A percentile compares a stretch with the other conserved stretches of the same genome.
phyloP scores from a whole-genome alignment of 1,284 basidiomycete genomes.

The Cutaneotrichosporon sp. region DNA sequence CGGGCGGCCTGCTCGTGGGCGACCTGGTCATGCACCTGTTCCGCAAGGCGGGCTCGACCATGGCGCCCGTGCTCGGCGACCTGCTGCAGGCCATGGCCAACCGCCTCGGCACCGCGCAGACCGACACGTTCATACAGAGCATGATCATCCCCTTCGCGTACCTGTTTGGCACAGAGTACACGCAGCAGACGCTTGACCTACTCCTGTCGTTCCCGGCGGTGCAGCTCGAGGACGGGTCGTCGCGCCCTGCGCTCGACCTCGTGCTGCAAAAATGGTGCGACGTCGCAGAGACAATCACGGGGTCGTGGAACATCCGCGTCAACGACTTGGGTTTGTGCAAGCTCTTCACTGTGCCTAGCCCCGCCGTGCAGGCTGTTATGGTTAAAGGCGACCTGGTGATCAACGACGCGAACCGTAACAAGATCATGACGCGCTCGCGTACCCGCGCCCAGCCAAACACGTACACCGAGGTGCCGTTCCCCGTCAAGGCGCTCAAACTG shows the following conservation, averaged over 20 bases:
- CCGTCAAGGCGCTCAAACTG: slow-evolving; percentile 84
- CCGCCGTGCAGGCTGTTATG: slow-evolving; percentile 59
- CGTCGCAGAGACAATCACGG: slow-evolving; percentile 86
- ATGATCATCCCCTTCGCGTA: slow-evolving; percentile 89
- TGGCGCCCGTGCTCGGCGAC: slow-evolving; percentile 64
- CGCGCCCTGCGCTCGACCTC: slow-evolving; percentile 60
- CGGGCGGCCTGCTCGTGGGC: slow-evolving; percentile 85
- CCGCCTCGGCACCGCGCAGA: slow-evolving; percentile 75
- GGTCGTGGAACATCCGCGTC: slow-evolving; percentile 83
- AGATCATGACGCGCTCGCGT: slow-evolving; percentile 91
- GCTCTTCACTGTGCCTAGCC: slow-evolving; percentile 63
- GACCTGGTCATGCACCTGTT: slow-evolving; percentile 91
- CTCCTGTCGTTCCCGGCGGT: slow-evolving; percentile 58
- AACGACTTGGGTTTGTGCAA: slow-evolving; percentile 73
- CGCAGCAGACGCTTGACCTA: slow-evolving; percentile 66
- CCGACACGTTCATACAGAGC: slow-evolving; percentile 76
- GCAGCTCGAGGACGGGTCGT: slow-evolving; percentile 50
- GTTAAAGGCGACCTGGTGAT: slow-evolving; percentile 94
- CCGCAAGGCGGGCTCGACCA: slow-evolving; percentile 66
- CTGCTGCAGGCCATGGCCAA: slow-evolving; percentile 75
- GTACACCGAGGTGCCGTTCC: slow-evolving; percentile 80
- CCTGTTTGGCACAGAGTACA: slow-evolving; percentile 71
- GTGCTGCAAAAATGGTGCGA: slow-evolving; percentile 88
- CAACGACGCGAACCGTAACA: slow-evolving; percentile 67
- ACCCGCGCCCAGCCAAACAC: slow-evolving; percentile 77